A percentile compares a stretch with the other conserved stretches of the same genome.
Evolutionary conservation across 169 alveolate species (phyloP).

Genomic region (Plasmodium knowlesi): DNA sequence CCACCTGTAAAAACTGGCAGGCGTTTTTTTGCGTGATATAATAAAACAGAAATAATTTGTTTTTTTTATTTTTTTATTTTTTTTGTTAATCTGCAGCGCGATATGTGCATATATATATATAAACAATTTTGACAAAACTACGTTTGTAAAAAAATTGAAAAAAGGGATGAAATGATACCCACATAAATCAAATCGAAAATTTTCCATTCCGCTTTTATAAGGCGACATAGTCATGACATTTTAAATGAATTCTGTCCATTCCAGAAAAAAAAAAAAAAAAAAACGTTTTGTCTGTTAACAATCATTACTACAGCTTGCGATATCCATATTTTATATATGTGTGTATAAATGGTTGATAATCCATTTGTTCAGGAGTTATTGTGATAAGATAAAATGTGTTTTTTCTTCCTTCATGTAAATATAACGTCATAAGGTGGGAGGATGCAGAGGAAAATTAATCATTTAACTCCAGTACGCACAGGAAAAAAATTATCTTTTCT

Average conservation of each 20-base stretch:
- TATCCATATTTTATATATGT: neutral
- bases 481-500: neutral
- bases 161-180: neutral
- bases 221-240: neutral
- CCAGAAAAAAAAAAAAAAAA: neutral
- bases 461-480: neutral
- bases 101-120: neutral
- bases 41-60: neutral
- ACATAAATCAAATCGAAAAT: neutral
- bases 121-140: neutral
- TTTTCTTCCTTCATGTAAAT: neutral
- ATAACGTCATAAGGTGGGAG: neutral
- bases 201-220: neutral
- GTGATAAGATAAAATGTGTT: neutral
- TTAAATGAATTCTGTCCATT: neutral
- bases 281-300: neutral
- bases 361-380: neutral
- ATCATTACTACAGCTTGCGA: neutral
- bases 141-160: neutral
- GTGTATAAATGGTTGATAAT: neutral
- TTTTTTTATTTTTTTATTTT: neutral
- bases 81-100: neutral
- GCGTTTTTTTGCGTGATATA: neutral
- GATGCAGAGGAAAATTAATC: neutral
- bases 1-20: neutral